Conservation (phyloP, 129 eudicot species). For the Apium graveolens region DNA sequence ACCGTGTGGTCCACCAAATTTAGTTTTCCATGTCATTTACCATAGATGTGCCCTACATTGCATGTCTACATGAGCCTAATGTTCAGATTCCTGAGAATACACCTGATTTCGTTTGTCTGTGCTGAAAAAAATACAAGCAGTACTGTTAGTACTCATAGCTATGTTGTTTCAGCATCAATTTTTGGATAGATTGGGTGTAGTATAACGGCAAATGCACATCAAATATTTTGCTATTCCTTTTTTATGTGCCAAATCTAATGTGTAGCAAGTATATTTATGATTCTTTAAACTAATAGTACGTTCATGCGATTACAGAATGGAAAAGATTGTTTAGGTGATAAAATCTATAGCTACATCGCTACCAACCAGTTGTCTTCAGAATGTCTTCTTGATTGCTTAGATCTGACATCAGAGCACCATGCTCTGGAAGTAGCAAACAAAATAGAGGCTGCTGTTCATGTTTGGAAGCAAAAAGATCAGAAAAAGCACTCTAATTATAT, state of each 20-base stretch:
- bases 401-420: slow-evolving; percentile 79
- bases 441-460: slow-evolving; percentile 85
- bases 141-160: not conserved
- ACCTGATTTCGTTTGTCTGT: not conserved
- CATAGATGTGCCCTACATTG: not conserved
- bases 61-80: not conserved
- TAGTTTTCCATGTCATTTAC: not conserved
- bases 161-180: not conserved
- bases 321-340: slow-evolving; percentile 82
- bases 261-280: not conserved
- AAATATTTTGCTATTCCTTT: not conserved
- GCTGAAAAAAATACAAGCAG: not conserved
- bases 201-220: not conserved
- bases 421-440: slow-evolving; percentile 74
- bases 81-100: not conserved
- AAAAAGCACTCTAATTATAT: slow-evolving; percentile 37
- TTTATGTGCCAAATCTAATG: not conserved
- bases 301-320: slow-evolving; percentile 53
- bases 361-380: slow-evolving; percentile 83
- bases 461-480: slow-evolving; percentile 72
- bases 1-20: not conserved
- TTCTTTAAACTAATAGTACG: not conserved
- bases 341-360: slow-evolving; percentile 73
- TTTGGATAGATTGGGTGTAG: not conserved
- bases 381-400: slow-evolving; percentile 88